Conservation (phyloP, 2,329 filamentous ascomycete species). For the Trichoderma arundinaceum region DNA sequence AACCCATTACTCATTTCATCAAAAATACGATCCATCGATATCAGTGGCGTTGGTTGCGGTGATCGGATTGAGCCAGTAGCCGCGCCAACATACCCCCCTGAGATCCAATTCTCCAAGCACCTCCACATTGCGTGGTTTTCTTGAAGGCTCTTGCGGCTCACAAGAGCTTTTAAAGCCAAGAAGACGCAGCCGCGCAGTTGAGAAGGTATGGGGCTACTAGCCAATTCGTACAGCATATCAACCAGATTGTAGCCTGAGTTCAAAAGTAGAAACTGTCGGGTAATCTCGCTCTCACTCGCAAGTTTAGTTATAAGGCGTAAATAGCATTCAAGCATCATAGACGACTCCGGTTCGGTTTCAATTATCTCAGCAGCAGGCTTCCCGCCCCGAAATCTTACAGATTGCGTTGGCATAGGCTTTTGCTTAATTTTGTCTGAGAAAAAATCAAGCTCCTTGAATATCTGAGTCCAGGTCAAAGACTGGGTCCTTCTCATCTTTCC, state of each 20-base stretch:
- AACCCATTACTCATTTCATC: conserved; percentile 77
- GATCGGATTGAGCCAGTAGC: conserved; percentile 43
- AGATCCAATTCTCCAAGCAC: conserved; percentile 79
- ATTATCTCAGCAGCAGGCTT: conserved; percentile 70
- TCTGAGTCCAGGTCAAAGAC: conserved; percentile 90
- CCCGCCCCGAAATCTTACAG: conserved; percentile 57
- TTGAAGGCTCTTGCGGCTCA: conserved; percentile 72
- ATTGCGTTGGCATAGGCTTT: conserved; percentile 58
- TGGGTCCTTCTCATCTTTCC: conserved; percentile 81
- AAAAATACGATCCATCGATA: conserved; percentile 69
- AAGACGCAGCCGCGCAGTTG: conserved; percentile 85
- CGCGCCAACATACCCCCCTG: conserved; percentile 58
- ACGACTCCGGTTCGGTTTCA: conserved; percentile 86
- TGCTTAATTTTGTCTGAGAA: conserved; percentile 82
- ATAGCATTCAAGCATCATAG: conserved; percentile 97
- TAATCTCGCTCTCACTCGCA: conserved; percentile 72
- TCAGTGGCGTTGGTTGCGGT: conserved; percentile 43
- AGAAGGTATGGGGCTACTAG: conserved; percentile 75
- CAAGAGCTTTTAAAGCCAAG: conserved; percentile 73
- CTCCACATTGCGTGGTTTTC: conserved; percentile 79
- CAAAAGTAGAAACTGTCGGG: conserved; percentile 75
- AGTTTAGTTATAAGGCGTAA: conserved; percentile 85
- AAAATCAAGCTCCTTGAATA: conserved; percentile 86
- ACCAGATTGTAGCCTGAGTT: conserved; percentile 70
- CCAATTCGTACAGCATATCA: conserved; percentile 77